Base-by-base conservation (phyloP, 2,329 filamentous ascomycete species). In the Colletotrichum sp. region DNA sequence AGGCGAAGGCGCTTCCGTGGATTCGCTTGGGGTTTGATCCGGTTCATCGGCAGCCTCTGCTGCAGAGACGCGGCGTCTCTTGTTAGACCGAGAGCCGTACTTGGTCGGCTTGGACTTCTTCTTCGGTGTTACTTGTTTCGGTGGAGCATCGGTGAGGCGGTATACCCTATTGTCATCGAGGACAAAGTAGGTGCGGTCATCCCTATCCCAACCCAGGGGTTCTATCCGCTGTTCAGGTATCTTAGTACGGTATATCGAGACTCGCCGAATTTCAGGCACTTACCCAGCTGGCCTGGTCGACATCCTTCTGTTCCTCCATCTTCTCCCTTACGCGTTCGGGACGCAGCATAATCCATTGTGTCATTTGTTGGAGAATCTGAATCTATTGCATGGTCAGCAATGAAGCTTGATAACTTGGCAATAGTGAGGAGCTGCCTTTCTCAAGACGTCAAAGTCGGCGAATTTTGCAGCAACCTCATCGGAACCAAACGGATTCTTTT, bases 81-180 rank as follows among this genome's bases (percentile, higher is more conserved):
- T 98, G 75, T 92, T 95, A 22, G 92, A 90, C 79, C 95, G 90
- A 78, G 88, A 89, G 78, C 88, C 90, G 77, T 74, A 84, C 91
- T 93, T 7, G 89, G 89, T 79, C 92, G 94, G 79, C 93, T 93
- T 30, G 90, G 91, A 95, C 79, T 89, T 91, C 84, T 89, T 93
- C 91, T 77, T 88, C 3, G 91, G 88, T 81, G 94, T 94, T n/a
- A 88, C 86, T 8, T 89, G 85, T 8, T 92, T 90, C 3, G 91
- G 88, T 1, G 92, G 91, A 30, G 94, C 90, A 75, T 98, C 95
- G n/a, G 95, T 95, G 77, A 94, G 90, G 72, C 96, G 94, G 83
- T 99, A 99, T 57, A 99, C 88, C 77, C 97, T 92, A 80, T 98
- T 98, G 83, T 99, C 97, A 80, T 99, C 96, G 5, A 99, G 90